phyloP scores from a whole-genome alignment of 306 rosid genomes.

The Gastrolobium bilobum region DNA sequence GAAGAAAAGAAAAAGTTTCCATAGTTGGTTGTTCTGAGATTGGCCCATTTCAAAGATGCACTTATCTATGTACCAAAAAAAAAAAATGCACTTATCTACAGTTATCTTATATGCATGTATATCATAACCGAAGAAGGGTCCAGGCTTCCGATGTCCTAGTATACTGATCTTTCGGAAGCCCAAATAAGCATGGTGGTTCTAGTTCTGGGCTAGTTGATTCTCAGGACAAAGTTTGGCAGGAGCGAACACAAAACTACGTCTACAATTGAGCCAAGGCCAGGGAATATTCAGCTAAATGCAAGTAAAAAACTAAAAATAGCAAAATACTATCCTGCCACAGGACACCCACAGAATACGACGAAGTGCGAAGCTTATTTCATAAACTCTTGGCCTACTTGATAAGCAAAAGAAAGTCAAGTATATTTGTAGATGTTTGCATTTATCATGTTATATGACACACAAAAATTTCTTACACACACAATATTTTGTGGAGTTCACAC shows the following conservation, averaged over 20 bases:
- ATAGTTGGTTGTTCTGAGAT: neutral
- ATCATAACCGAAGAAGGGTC: neutral
- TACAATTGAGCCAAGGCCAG: neutral
- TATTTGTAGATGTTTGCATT: too few relatives aligned
- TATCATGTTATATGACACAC: too few relatives aligned
- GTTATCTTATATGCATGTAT: neutral
- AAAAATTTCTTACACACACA: too few relatives aligned
- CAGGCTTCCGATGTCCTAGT: neutral
- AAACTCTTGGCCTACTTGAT: slow-evolving; percentile 15
- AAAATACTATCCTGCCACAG: neutral
- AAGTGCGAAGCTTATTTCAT: slow-evolving; percentile 5
- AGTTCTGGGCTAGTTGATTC: neutral
- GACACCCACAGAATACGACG: neutral
- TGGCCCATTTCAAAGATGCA: slow-evolving; percentile 1
- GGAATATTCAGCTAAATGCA: neutral
- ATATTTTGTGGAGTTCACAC: too few relatives aligned
- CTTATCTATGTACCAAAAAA: too few relatives aligned
- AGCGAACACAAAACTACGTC: neutral
- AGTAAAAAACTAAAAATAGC: neutral
- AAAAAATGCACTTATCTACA: too few relatives aligned
- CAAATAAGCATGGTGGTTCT: neutral
- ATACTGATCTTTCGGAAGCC: neutral
- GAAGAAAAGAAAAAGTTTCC: neutral
- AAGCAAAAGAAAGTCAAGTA: slow-evolving; percentile 22
- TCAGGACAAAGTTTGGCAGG: neutral